phyloP scores from a whole-genome alignment of 495 filamentous ascomycete species.

The Platismatia glauca region DNA sequence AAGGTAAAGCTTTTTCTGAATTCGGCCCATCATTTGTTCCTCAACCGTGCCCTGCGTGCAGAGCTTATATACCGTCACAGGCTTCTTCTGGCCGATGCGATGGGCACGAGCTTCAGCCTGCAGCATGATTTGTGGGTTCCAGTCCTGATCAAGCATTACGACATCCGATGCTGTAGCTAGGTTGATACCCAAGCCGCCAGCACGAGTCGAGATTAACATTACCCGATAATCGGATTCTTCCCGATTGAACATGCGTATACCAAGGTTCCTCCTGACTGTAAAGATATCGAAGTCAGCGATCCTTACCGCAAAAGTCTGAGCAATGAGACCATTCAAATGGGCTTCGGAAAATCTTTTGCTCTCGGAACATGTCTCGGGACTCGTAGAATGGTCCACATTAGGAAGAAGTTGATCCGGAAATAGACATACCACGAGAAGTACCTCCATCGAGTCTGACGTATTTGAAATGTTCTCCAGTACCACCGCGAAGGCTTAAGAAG shows the following conservation, averaged over 20 bases:
- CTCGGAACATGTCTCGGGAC: too few species aligned
- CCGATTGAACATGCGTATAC: conserved; percentile 50
- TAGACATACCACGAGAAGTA: conserved; percentile 31
- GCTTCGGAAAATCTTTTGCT: too few species aligned
- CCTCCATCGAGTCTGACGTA: conserved; percentile 51
- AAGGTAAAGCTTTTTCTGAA: conserved; percentile 60
- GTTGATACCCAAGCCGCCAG: conserved; percentile 58
- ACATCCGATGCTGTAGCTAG: conserved; percentile 51
- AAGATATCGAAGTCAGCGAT: background rate
- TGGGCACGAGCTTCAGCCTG: conserved; percentile 55
- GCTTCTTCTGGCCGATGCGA: conserved; percentile 49
- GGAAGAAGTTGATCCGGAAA: background rate
- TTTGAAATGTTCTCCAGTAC: conserved; percentile 36
- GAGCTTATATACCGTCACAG: conserved; percentile 50
- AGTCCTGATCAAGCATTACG: conserved; percentile 57
- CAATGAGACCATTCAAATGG: too few species aligned
- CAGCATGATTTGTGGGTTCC: conserved; percentile 55
- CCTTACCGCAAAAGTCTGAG: background rate
- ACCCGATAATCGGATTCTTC: conserved; percentile 40
- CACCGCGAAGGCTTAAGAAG: conserved; percentile 42
- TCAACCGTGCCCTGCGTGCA: conserved; percentile 54
- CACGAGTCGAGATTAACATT: conserved; percentile 56
- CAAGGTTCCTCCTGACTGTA: conserved; percentile 45
- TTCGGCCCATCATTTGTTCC: conserved; percentile 54
- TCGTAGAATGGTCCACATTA: too few species aligned